A percentile compares a stretch with the other conserved stretches of the same genome.
Evolutionary conservation across 768 basidiomycete species (phyloP).

Genomic region (Mycena indigotica): DNA sequence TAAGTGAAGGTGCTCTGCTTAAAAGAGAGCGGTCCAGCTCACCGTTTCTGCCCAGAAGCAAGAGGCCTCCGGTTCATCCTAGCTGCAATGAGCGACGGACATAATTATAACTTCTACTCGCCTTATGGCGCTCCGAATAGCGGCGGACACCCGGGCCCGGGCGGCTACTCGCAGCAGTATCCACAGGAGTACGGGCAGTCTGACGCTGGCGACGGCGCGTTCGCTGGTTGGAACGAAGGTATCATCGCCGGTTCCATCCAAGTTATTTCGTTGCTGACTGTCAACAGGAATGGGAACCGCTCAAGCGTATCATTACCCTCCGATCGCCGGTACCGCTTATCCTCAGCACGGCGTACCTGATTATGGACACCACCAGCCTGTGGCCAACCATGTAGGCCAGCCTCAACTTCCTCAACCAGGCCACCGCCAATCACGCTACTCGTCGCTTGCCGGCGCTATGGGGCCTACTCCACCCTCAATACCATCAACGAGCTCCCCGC

Average conservation of each 20-base stretch:
- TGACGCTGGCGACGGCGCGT: not conserved
- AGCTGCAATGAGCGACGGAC: not conserved
- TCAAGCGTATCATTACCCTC: not conserved
- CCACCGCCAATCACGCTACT: not conserved
- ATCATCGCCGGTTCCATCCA: no score
- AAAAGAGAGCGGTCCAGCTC: not conserved
- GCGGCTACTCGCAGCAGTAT: not conserved
- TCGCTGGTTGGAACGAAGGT: no score
- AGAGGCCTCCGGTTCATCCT: not conserved
- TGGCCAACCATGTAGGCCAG: not conserved
- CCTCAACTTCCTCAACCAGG: not conserved
- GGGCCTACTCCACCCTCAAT: not conserved
- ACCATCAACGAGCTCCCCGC: not conserved
- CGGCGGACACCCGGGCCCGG: not conserved
- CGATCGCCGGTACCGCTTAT: not conserved
- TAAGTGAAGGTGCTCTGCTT: not conserved
- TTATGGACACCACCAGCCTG: not conserved
- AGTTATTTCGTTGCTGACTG: no score
- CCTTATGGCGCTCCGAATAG: not conserved
- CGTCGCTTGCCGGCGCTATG: not conserved
- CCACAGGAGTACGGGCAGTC: not conserved
- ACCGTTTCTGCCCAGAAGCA: not conserved
- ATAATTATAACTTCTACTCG: not conserved
- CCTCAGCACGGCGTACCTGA: not conserved
- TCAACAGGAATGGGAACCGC: not conserved